Percentiles rank a stretch among this genome's conserved stretches.
Evolutionary conservation across 1,284 basidiomycete genomes (phyloP).

Genomic region (Apiotrichum sp.): DNA sequence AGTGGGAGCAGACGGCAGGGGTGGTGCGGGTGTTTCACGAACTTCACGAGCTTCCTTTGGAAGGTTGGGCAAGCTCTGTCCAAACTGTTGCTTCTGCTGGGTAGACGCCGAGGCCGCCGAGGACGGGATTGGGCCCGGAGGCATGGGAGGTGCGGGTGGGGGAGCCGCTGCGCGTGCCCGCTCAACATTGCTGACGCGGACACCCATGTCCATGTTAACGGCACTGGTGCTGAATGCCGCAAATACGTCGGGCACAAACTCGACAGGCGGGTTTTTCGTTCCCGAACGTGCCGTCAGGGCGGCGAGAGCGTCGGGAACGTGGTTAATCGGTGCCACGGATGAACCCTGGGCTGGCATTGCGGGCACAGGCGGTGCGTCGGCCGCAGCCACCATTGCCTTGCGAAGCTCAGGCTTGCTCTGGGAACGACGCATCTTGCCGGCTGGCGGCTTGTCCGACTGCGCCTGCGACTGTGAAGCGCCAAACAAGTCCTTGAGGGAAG

Average conservation of each 20-base stretch:
- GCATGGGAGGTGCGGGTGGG: neutral
- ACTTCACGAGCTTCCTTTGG: neutral
- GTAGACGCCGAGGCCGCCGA: neutral
- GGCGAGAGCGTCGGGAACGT: conserved; percentile 16
- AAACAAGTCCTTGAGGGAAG: conserved; percentile 14
- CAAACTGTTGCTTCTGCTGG: neutral
- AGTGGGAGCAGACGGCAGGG: neutral
- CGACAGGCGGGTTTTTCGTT: conserved; percentile 1
- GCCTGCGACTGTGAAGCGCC: neutral
- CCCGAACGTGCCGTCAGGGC: conserved; percentile 11
- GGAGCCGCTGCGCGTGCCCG: neutral
- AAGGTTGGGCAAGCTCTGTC: neutral
- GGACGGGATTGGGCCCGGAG: neutral
- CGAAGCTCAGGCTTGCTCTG: conserved; percentile 16
- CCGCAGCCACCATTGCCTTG: neutral
- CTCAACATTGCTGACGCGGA: neutral
- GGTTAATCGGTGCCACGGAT: neutral
- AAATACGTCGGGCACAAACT: conserved; percentile 17
- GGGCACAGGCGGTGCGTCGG: neutral
- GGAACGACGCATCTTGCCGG: conserved; percentile 9
- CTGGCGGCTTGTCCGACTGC: neutral
- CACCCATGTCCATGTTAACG: neutral
- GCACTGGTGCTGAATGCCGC: conserved; percentile 11
- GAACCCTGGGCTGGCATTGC: neutral
- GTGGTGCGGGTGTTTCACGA: neutral